Evolutionary conservation across 208 protist genomes (phyloP).

Genomic region (Trichomonas gallinae): DNA sequence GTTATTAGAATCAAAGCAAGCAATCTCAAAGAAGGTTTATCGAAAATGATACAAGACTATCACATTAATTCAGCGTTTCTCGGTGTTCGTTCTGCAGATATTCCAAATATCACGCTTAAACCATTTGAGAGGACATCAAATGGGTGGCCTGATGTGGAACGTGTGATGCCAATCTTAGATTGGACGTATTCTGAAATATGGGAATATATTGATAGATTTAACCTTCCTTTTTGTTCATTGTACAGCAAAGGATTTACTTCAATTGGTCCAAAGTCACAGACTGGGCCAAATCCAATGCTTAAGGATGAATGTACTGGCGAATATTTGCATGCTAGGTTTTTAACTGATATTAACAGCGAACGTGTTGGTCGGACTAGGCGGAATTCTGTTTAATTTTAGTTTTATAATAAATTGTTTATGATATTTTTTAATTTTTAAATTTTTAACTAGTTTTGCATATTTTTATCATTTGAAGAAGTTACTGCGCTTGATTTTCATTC

Average conservation of each 20-base stretch:
- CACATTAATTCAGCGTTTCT: background rate
- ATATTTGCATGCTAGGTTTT: background rate
- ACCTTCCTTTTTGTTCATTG: background rate
- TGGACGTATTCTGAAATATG: constrained; percentile 7
- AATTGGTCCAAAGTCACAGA: background rate
- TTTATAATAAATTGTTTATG: too few relatives aligned
- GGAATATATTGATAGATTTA: constrained; percentile 12
- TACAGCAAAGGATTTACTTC: background rate
- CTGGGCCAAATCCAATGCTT: background rate
- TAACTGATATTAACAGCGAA: background rate
- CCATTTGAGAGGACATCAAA: background rate
- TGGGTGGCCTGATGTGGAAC: background rate
- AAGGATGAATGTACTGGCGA: background rate
- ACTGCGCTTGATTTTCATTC: too few relatives aligned
- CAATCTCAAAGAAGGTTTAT: background rate
- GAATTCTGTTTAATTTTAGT: too few relatives aligned
- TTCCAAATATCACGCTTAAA: background rate
- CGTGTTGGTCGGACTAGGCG: background rate
- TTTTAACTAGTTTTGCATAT: too few relatives aligned
- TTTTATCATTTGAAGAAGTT: too few relatives aligned
- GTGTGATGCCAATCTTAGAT: background rate
- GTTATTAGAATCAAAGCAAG: background rate
- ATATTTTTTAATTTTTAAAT: too few relatives aligned
- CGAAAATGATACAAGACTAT: background rate
- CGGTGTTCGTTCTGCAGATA: background rate